Evolutionary conservation across 208 protist genomes (phyloP), one percentile per base, ranked within the genome.

Genomic region (Trichomonas tenax): DNA sequence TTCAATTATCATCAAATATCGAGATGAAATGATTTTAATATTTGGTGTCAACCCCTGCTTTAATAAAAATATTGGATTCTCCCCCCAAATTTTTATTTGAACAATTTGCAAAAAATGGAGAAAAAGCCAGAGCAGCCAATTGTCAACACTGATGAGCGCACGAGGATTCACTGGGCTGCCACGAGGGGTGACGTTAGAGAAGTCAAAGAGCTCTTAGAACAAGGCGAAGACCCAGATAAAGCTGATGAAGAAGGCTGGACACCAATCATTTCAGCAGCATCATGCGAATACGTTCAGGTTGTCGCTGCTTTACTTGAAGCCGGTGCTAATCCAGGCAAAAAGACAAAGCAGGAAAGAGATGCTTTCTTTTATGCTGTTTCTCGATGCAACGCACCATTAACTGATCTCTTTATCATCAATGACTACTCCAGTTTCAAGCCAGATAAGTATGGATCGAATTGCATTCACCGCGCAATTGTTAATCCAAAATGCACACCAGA

Each of bases 351-450:
- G 46, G n/a, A 15, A 51, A 41, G 86, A 38, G 17, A 40, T 51
- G 86, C 86, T 10, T 93, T 93, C 46, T 93, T 93, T 36, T 93
- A 93, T 51, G 86, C 86, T 51, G 86, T 51, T 40, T 93, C 86
- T 21, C 0, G 44, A 41, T 93, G 86, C n/a, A 48, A 93, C 17
- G 38, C 17, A 36, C 86, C 41, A 93, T 23, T 93, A 2, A 51
- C 45, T 38, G 86, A 93, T 51, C 31, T 93, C 0, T 93, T 93
- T 51, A 34, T 93, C 2, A 41, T 48, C n/a, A 48, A 93, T 58
- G 86, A 44, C 15, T 31, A 48, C 17, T 4, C 26, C 8, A 51
- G 15, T 36, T 93, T 23, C 40, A 93, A 93, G n/a, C 41, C 41
- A 51, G 86, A 93, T 21, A 93, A 58, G 26, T 48, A 48, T 93